A percentile compares a stretch with the other conserved stretches of the same genome.
Evolutionary conservation across 768 basidiomycete genomes (phyloP).

Genomic region (Polyporus arcularius): DNA sequence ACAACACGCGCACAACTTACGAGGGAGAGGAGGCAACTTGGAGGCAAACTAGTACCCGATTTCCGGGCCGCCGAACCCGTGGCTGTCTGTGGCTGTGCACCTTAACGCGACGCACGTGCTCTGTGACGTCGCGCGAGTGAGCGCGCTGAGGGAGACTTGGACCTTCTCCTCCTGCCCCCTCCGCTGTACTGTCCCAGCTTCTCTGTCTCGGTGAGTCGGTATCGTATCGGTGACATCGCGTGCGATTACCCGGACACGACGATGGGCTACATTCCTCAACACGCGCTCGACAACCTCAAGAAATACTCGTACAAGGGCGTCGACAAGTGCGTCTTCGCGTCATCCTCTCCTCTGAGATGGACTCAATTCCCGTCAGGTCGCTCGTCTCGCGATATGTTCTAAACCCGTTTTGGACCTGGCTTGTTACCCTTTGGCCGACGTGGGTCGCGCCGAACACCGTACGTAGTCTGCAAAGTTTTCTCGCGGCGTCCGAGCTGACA

Average conservation of each 20-base stretch:
- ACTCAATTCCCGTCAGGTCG: conserved; percentile 50
- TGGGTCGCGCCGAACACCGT: conserved; percentile 90
- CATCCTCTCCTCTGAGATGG: not conserved
- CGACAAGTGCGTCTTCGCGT: conserved; percentile 60
- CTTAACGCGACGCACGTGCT: too few species aligned
- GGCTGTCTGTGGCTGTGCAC: too few species aligned
- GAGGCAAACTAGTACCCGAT: too few species aligned
- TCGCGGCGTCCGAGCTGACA: conserved; percentile 1
- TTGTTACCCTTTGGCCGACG: conserved; percentile 85
- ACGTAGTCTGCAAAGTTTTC: conserved; percentile 23
- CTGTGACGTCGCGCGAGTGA: not conserved
- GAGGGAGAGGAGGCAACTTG: too few species aligned
- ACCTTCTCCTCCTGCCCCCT: too few species aligned
- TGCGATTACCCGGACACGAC: not conserved
- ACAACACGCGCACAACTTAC: too few species aligned
- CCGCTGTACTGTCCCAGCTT: not conserved
- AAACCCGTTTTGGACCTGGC: conserved; percentile 88
- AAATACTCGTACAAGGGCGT: conserved; percentile 80
- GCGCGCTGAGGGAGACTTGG: not conserved
- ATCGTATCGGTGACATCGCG: not conserved
- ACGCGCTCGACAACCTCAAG: conserved; percentile 72
- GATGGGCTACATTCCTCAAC: conserved; percentile 67
- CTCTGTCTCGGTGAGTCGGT: not conserved
- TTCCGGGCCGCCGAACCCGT: too few species aligned
- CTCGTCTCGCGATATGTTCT: conserved; percentile 74